These are phyloP conservation scores for Aureobasidium pullulans DNA, from an alignment of 2,329 filamentous ascomycete species.

Conservation along the genomic window DNA sequence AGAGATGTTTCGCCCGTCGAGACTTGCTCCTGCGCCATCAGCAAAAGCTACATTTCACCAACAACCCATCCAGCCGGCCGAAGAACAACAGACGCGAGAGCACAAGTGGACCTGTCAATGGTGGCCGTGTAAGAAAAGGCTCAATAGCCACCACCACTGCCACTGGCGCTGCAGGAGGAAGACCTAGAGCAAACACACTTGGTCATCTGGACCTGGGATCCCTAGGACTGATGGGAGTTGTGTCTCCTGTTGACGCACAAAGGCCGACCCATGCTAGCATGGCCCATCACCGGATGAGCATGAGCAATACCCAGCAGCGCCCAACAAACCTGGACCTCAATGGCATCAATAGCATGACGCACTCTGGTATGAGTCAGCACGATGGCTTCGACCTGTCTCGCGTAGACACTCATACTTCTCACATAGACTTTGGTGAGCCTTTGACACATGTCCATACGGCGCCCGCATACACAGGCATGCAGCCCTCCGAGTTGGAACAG, in stretches of 20 bases:
- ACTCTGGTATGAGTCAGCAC: neutral
- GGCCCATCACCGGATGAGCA: constrained; percentile 39
- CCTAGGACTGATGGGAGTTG: constrained; percentile 46
- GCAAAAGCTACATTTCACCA: constrained; percentile 95
- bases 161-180: constrained; percentile 38
- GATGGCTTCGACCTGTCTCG: constrained; percentile 8
- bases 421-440: constrained; percentile 49
- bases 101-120: constrained; percentile 60
- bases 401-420: constrained; percentile 68
- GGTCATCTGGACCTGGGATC: constrained; percentile 78
- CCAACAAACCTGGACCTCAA: constrained; percentile 56
- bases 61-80: constrained; percentile 77
- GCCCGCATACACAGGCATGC: constrained; percentile 60
- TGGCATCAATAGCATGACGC: constrained; percentile 60
- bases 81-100: constrained; percentile 81
- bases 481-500: constrained; percentile 63
- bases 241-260: constrained; percentile 2
- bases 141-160: constrained; percentile 61
- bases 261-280: neutral
- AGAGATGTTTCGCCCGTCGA: constrained; percentile 86
- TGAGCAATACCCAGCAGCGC: constrained; percentile 55
- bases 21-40: constrained; percentile 91
- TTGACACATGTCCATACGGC: constrained; percentile 69
- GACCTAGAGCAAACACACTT: constrained; percentile 91
- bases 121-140: constrained; percentile 81